Conservation (phyloP, 345 rosid genomes). For the Salix dunnii region DNA sequence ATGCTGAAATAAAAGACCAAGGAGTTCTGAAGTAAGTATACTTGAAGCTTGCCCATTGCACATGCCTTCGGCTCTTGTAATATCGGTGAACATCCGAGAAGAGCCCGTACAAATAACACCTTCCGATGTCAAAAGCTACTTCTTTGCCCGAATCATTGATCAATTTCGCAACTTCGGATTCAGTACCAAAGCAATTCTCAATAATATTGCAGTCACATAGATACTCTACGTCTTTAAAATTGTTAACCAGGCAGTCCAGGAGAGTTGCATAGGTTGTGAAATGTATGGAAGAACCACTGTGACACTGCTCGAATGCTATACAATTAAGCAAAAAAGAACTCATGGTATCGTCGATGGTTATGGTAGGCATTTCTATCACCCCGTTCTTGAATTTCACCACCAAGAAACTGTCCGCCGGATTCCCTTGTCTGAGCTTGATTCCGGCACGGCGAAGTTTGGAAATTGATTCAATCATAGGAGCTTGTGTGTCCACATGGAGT, state of each 20-base stretch:
- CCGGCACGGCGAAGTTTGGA: conserved; percentile 70
- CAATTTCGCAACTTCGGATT: conserved; percentile 53
- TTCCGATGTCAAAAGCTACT: conserved; percentile 56
- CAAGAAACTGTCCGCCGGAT: conserved; percentile 44
- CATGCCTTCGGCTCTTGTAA: conserved; percentile 50
- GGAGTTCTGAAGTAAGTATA: conserved; percentile 71
- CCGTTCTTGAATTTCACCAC: conserved; percentile 56
- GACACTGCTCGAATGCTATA: conserved; percentile 80
- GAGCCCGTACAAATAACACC: conserved; percentile 47
- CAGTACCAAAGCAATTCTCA: conserved; percentile 72
- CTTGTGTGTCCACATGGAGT: conserved; percentile 3
- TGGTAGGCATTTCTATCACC: conserved; percentile 60
- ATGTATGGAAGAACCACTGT: conserved; percentile 48
- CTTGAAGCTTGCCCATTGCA: conserved; percentile 61
- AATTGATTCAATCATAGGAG: conserved; percentile 51
- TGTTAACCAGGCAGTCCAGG: conserved; percentile 61
- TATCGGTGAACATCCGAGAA: conserved; percentile 55
- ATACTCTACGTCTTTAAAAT: conserved; percentile 58
- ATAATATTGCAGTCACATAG: conserved; percentile 51
- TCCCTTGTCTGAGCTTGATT: conserved; percentile 33
- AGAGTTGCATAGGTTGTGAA: conserved; percentile 71
- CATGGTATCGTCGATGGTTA: conserved; percentile 70
- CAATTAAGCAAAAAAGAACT: conserved; percentile 61
- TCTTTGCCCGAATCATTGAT: conserved; percentile 68
- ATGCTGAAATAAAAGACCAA: conserved; percentile 74